These are phyloP conservation scores for Drechmeria coniospora DNA, from an alignment of 2,329 filamentous ascomycete genomes.

Conservation along the genomic window DNA sequence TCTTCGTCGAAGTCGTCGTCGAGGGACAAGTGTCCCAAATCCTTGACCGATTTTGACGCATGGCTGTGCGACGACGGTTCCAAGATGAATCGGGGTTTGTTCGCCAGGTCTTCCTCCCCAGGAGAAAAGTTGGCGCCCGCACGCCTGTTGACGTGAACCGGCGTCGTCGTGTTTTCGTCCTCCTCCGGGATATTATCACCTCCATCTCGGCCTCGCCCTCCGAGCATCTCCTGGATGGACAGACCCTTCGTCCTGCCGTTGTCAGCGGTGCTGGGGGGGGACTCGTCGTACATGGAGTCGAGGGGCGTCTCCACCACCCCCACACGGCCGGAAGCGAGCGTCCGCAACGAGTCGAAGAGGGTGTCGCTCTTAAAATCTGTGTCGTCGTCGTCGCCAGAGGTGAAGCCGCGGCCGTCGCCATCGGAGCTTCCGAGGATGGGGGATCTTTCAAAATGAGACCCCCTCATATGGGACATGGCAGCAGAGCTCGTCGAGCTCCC, in stretches of 20 bases:
- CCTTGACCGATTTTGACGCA: slow-evolving; percentile 19
- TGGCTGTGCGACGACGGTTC: slow-evolving; percentile 16
- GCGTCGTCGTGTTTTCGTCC: slow-evolving; percentile 40
- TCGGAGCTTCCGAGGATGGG: slow-evolving; percentile 59
- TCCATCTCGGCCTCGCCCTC: slow-evolving; percentile 37
- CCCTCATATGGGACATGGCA: slow-evolving; percentile 22
- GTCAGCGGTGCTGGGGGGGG: slow-evolving; percentile 43
- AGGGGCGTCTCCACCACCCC: slow-evolving; percentile 55
- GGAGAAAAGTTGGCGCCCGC: slow-evolving; percentile 7
- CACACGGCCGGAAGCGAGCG: slow-evolving; percentile 49
- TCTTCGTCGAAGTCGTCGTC: slow-evolving; percentile 50
- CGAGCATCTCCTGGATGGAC: slow-evolving; percentile 44
- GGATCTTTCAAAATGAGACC: slow-evolving; percentile 16
- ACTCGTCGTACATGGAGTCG: slow-evolving; percentile 72
- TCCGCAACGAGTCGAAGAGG: slow-evolving; percentile 62
- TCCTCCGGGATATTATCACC: slow-evolving; percentile 46
- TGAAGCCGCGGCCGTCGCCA: slow-evolving; percentile 46
- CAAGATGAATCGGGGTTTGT: slow-evolving; percentile 13
- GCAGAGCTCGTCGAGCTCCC: slow-evolving; percentile 26
- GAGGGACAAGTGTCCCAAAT: slow-evolving; percentile 36
- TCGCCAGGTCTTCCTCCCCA: slow-evolving; percentile 3
- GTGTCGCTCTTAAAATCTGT: slow-evolving; percentile 67
- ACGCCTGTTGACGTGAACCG: slow-evolving; percentile 24
- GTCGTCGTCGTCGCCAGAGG: slow-evolving; percentile 61
- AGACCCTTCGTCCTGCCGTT: slow-evolving; percentile 37